Evolutionary conservation across 805 yeast species (phyloP), one percentile per base, ranked within the genome.

Genomic region (Metschnikowia bowlesiae): DNA sequence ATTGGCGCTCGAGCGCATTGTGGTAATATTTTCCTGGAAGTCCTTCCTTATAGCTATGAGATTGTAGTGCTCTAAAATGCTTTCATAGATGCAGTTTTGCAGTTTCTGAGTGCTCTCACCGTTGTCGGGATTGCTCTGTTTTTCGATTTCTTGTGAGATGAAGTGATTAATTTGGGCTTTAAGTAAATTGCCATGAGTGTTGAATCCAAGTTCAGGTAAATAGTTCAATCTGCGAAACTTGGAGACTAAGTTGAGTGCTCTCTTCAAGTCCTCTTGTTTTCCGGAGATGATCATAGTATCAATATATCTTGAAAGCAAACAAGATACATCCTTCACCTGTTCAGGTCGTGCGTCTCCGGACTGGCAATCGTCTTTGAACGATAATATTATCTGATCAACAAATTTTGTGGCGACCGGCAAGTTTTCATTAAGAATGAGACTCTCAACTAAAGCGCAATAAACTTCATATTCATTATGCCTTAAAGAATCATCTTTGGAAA

Each of bases 381-480:
- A 78, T 0, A 70, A 56, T 39, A 85, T 62, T 6, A 84, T 69
- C 38, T 74, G 69, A 60, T 85, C 87, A 57, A 86, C 66, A 49
- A 84, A 75, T 51, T 76, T 71, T 1, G 85, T 74, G 3, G 89
- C 83, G 38, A 76, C 56, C 8, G 71, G 68, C 35, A 74, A 55
- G 54, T 83, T 79, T 38, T 76, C 78, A 40, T 80, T 78, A 46
- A 70, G 67, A 10, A 82, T 72, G 47, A 85, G 67, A 1, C 84
- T 73, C 33, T 81, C 74, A 34, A 85, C 71, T 51, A 82, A 66
- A 39, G 70, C 63, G 1, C 81, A 66, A 59, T 84, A 84, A 32
- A 84, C 74, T 33, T 66, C 63, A 55, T 72, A 78, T 56, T 80
- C 83, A 34, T 70, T 61, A 2, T 61, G 53, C 26, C 57, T 56